Conservation (phyloP, 2,329 filamentous ascomycete genomes). For the Sporothrix humicola region DNA sequence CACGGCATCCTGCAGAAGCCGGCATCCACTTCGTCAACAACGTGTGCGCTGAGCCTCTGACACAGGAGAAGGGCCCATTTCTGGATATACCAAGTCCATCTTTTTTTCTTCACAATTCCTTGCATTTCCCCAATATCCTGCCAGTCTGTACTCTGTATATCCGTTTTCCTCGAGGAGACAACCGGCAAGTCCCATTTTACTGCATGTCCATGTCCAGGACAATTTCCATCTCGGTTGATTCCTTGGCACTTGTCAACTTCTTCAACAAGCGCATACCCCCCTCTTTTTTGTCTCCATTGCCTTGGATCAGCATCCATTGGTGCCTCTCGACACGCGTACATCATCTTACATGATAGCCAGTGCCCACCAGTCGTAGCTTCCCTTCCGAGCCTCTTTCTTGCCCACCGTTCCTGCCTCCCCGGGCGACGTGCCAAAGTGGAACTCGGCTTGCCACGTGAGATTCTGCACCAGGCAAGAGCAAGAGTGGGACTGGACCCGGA, state of each 20-base stretch:
- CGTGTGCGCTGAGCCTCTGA: background rate
- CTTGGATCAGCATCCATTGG: background rate
- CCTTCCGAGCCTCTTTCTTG: background rate
- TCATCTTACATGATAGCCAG: conserved; percentile 3
- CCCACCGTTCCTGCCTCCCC: conserved; percentile 7
- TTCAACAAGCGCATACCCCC: background rate
- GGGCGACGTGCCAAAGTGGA: conserved; percentile 11
- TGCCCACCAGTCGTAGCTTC: background rate
- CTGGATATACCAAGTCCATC: conserved; percentile 1
- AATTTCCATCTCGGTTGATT: conserved; percentile 5
- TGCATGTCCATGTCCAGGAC: conserved; percentile 8
- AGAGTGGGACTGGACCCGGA: conserved; percentile 22
- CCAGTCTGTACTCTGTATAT: background rate
- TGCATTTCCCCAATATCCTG: background rate
- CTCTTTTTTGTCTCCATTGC: background rate
- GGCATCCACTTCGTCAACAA: conserved; percentile 5
- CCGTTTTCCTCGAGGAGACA: background rate
- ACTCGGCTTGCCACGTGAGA: conserved; percentile 27
- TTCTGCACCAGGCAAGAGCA: background rate
- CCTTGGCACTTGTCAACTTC: background rate
- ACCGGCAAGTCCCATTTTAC: background rate
- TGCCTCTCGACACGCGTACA: conserved; percentile 17
- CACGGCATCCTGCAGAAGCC: conserved; percentile 13
- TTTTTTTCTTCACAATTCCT: background rate
- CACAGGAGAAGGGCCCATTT: background rate